Base-by-base conservation (phyloP, 495 filamentous ascomycete species). In the Venustampulla echinocandica region DNA sequence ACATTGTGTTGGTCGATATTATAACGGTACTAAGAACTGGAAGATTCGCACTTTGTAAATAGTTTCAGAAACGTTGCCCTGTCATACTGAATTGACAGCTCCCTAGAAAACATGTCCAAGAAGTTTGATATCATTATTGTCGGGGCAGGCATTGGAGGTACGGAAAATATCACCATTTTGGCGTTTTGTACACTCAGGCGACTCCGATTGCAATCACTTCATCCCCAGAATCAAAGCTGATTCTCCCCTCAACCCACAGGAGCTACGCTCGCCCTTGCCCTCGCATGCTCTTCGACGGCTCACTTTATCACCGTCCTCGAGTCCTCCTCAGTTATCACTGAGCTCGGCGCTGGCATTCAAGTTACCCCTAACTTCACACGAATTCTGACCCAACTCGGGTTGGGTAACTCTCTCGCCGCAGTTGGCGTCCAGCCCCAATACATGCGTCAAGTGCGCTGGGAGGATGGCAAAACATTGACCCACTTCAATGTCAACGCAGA, bases 321-420 rank as follows among this genome's bases (percentile, higher is more conserved):
- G 18, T 6, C 33, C 33, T 35, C 33, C 33, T 35, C 33, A 35
- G 18, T 15, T 15, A 35, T 35, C 33, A 35, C 33, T 10, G n/a
- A 35, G 33, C 33, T 35, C 33, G 33, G 33, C 33, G 33, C 33
- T 14, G 33, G 33, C 33, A 35, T 35, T 14, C 33, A 35, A 35
- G 33, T 35, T 35, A 35, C 33, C 18, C 33, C 33, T n/a, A 35
- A 35, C 18, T 35, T 35, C 33, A 35, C 33, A 35, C 5, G 33
- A 15, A 35, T 35, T 14, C n/a, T 35, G 33, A 35, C 5, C 33
- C 33, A 35, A 35, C 33, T 35, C 33, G 33, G n/a, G 13, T 15
- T 35, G 33, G 6, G 18, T 5, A 15, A 35, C 33, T 10, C 33
- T 35, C 33, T 35, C 33, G 18, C 11, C n/a, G 33, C 5, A 15